phyloP scores from a whole-genome alignment of 2,329 filamentous ascomycete species.

The Pseudocercospora fijiensis region DNA sequence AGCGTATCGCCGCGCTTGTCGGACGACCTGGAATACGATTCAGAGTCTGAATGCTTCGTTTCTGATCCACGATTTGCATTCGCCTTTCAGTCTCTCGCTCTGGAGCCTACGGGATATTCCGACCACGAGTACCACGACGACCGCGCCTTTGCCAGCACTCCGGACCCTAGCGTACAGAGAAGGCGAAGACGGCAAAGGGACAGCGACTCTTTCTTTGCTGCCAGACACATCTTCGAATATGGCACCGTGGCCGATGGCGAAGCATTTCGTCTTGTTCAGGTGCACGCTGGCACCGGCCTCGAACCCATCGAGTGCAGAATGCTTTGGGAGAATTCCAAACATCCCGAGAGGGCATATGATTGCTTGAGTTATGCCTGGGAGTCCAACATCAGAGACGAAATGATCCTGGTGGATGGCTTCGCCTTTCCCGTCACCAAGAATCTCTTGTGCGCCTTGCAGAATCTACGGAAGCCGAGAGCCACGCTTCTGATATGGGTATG shows the following conservation, averaged over 20 bases:
- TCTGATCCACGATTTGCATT: constrained; percentile 31
- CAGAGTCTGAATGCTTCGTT: constrained; percentile 22
- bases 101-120: constrained; percentile 19
- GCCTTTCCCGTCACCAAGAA: constrained; percentile 35
- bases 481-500: constrained; percentile 35
- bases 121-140: constrained; percentile 21
- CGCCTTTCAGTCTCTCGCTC: constrained; percentile 28
- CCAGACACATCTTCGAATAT: constrained; percentile 27
- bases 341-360: constrained; percentile 25
- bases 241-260: constrained; percentile 31
- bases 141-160: constrained; percentile 25
- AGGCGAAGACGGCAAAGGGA: constrained; percentile 25
- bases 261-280: constrained; percentile 30
- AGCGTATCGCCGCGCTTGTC: constrained; percentile 28
- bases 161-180: constrained; percentile 24
- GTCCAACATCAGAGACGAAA: constrained; percentile 25
- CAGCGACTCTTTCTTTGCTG: constrained; percentile 22
- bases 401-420: constrained; percentile 34
- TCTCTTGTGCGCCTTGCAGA: constrained; percentile 28
- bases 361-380: constrained; percentile 37
- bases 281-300: constrained; percentile 29
- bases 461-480: constrained; percentile 29
- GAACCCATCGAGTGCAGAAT: constrained; percentile 27
- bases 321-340: constrained; percentile 29
- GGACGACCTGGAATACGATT: constrained; percentile 32